phyloP scores from a whole-genome alignment of 1,284 basidiomycete species.

The Leccinum subrobustum region DNA sequence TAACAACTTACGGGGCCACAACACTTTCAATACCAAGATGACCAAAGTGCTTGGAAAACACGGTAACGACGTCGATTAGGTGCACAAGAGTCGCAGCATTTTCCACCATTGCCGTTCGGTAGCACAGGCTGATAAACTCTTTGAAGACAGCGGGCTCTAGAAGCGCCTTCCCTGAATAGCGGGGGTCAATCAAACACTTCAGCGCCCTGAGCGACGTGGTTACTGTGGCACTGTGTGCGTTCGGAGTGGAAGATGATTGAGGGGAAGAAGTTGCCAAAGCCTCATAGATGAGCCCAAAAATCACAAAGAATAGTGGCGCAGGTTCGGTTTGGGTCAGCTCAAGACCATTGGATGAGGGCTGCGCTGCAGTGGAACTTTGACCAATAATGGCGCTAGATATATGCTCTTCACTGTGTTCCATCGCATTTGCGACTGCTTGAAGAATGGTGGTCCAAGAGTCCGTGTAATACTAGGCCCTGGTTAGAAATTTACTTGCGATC shows the following conservation, averaged over 20 bases:
- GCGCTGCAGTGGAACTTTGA: constrained; percentile 32
- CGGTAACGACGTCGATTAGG: constrained; percentile 72
- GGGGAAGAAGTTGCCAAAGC: constrained; percentile 72
- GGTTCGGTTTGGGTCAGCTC: constrained; percentile 62
- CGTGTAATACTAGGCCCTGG: constrained; percentile 75
- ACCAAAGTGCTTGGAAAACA: constrained; percentile 50
- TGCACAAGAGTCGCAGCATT: constrained; percentile 70
- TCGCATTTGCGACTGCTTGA: constrained; percentile 82
- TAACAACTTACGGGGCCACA: constrained; percentile 19
- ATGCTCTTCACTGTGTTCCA: constrained; percentile 69
- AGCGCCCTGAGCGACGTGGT: constrained; percentile 81
- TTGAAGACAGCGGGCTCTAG: constrained; percentile 83
- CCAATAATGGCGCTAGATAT: constrained; percentile 85
- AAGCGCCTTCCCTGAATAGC: constrained; percentile 80
- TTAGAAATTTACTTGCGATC: background rate
- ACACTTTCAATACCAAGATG: constrained; percentile 43
- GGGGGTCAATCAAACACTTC: constrained; percentile 73
- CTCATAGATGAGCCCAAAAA: constrained; percentile 94
- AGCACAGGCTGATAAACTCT: constrained; percentile 86
- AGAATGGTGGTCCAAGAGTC: constrained; percentile 84
- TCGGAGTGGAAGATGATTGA: constrained; percentile 46
- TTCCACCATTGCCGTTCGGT: constrained; percentile 90
- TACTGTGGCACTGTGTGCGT: constrained; percentile 46
- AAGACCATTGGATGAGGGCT: constrained; percentile 25
- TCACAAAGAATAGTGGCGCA: constrained; percentile 79